phyloP scores from a whole-genome alignment of 2,329 filamentous ascomycete genomes.

The Aspergillus bombycis region DNA sequence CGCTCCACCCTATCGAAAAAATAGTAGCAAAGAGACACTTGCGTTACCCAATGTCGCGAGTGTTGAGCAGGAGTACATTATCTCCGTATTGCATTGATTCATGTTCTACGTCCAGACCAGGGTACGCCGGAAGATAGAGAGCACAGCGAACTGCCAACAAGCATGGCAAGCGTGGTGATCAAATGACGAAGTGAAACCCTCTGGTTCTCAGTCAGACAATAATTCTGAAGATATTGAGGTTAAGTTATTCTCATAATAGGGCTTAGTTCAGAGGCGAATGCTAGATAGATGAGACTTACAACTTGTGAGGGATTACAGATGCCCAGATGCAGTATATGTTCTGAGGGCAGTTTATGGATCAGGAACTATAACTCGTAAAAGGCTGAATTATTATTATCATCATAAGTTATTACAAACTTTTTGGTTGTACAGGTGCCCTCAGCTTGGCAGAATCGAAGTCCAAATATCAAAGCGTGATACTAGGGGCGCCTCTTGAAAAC shows the following conservation, averaged over 20 bases:
- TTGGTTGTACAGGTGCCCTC: background rate
- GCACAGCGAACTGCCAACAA: too few relatives aligned
- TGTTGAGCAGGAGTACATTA: too few relatives aligned
- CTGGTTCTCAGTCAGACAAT: background rate
- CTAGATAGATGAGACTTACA: background rate
- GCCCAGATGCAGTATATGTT: background rate
- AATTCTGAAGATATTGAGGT: background rate
- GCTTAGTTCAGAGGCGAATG: too few relatives aligned
- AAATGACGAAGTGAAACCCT: too few relatives aligned
- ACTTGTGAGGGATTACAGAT: background rate
- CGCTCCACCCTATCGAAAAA: background rate
- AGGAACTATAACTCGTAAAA: background rate
- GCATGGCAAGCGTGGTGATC: too few relatives aligned
- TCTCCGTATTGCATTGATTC: too few relatives aligned
- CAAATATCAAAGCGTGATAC: background rate
- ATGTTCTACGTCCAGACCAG: too few relatives aligned
- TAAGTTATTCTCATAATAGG: background rate
- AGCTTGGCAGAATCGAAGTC: background rate
- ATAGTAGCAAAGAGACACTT: background rate
- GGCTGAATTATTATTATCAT: background rate
- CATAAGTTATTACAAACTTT: background rate
- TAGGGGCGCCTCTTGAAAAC: conserved; percentile 29
- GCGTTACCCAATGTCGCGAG: too few relatives aligned
- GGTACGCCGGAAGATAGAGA: too few relatives aligned
- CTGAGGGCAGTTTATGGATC: background rate